Percentiles rank a stretch among this genome's conserved stretches.
These are phyloP conservation scores for Scolecobasidium constrictum DNA, from an alignment of 2,329 filamentous ascomycete species.

Conservation along the genomic window DNA sequence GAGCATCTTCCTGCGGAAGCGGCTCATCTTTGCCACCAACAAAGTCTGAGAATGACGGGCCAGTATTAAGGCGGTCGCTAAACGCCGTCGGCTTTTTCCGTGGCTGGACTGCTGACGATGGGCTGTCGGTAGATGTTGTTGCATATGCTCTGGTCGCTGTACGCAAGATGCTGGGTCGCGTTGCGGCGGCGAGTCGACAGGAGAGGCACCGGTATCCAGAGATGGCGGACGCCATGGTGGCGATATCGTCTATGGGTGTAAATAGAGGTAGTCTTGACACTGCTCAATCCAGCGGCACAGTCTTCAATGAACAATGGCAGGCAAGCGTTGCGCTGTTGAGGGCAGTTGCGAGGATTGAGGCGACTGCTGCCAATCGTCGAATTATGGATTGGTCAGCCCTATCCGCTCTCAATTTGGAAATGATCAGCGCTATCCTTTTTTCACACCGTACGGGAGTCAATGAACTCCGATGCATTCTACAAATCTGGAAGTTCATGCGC, in stretches of 20 bases:
- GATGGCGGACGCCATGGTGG: conserved; percentile 5
- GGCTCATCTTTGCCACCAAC: conserved; percentile 35
- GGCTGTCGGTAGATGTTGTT: conserved; percentile 1
- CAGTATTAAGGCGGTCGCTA: conserved; percentile 51
- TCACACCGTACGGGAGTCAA: too few species aligned
- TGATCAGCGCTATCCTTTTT: too few species aligned
- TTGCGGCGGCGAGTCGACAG: conserved; percentile 1
- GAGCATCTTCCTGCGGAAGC: conserved; percentile 39
- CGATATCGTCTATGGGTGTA: neutral
- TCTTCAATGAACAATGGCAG: too few species aligned
- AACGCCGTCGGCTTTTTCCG: conserved; percentile 36
- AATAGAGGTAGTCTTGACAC: too few species aligned
- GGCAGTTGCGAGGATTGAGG: too few species aligned
- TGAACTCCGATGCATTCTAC: too few species aligned
- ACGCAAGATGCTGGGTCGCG: neutral
- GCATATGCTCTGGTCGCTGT: conserved; percentile 3
- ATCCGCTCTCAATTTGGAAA: too few species aligned
- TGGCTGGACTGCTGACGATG: neutral
- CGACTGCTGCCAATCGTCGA: too few species aligned
- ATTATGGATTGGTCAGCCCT: too few species aligned
- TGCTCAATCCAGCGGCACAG: too few species aligned
- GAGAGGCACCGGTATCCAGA: conserved; percentile 6
- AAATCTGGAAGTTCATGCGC: too few species aligned
- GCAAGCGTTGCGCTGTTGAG: too few species aligned
- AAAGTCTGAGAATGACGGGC: conserved; percentile 55